Percentiles rank a stretch among this genome's conserved stretches.
phyloP scores from a whole-genome alignment of 371 early-diverging fungal genomes.

The Smittium culicis region DNA sequence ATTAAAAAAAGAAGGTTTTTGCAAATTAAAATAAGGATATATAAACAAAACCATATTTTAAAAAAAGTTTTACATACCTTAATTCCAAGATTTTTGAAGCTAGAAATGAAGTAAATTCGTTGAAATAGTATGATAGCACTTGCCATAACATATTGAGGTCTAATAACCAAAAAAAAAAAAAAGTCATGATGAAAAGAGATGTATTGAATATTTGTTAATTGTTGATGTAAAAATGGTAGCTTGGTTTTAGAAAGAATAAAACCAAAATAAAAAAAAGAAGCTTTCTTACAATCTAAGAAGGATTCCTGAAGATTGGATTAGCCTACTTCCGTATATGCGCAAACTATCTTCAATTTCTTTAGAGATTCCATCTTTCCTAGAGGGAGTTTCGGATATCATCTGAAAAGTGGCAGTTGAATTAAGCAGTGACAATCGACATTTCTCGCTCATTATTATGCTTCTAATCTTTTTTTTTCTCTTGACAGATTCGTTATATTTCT shows the following conservation, averaged over 20 bases:
- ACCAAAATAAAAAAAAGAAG: too few relatives aligned
- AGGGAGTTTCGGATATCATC: constrained; percentile 51
- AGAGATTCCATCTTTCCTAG: constrained; percentile 47
- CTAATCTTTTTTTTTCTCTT: too few relatives aligned
- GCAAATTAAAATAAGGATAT: too few relatives aligned
- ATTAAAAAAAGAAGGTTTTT: too few relatives aligned
- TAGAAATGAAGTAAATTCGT: constrained; percentile 74
- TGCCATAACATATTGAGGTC: constrained; percentile 87
- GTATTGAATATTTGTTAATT: too few relatives aligned
- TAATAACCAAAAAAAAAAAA: constrained; percentile 19
- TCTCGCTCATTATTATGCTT: not conserved
- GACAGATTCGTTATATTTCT: too few relatives aligned
- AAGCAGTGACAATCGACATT: constrained; percentile 35
- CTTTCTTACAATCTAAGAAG: constrained; percentile 57
- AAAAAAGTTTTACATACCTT: constrained; percentile 36
- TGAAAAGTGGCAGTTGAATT: constrained; percentile 58
- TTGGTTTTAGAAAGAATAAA: too few relatives aligned
- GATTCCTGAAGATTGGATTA: constrained; percentile 74
- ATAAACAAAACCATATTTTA: constrained; percentile 8
- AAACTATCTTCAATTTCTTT: constrained; percentile 56
- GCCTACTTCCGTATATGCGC: constrained; percentile 58
- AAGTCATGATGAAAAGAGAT: not conserved
- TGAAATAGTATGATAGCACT: constrained; percentile 90
- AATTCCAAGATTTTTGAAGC: constrained; percentile 52
- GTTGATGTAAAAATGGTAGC: too few relatives aligned